Base-by-base conservation (phyloP, 2,329 filamentous ascomycete genomes). In the Arthrobotrys iridis region DNA sequence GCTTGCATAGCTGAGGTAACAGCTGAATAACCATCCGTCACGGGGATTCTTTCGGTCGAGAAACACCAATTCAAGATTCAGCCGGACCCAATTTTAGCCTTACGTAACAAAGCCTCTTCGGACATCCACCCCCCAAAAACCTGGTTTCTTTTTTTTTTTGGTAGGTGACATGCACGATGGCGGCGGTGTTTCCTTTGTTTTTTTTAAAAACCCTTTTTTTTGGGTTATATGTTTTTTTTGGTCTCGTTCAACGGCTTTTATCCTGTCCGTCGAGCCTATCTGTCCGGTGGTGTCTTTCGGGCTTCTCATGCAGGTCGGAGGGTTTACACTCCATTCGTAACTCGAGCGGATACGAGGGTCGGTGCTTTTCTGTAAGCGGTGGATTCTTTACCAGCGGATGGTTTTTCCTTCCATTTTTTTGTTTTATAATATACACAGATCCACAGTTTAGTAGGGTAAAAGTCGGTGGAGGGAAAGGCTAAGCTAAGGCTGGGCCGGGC, bases 1-100 rank as follows among this genome's bases (percentile, higher is more conserved):
- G n/a, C n/a, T n/a, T n/a, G n/a, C n/a, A 46, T 35, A 22, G 68
- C 59, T 73, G 68, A 66, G 41, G 50, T 73, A 74, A 74, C 63
- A 74, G 62, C 58, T 75, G 71, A 68, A 35, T 75, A 67, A 75
- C 43, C 20, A 18, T 11, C 15, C 15, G 43, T 64, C 71, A 62
- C 55, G 45, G 63, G 68, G 50, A 30, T 35, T 40, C 57, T 75
- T 62, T 75, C 71, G 71, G 57, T 62, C 71, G 71, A 75, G 57
- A 75, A 33, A 59, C 28, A 20, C n/a, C 11, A 15, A 41, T 22
- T 10, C 22, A 30, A 40, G 13, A 28, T 62, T 62, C 58, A 62
- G 58, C 58, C 58, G 58, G 37, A 10, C 8, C 24, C 40, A 30
- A 41, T 15, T n/a, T n/a, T n/a, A n/a, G n/a, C n/a, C n/a, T n/a